Percentiles rank a stretch among this genome's conserved stretches.
Evolutionary conservation across 768 basidiomycete genomes (phyloP).

Genomic region (Rubroboletus pulcherrimus): DNA sequence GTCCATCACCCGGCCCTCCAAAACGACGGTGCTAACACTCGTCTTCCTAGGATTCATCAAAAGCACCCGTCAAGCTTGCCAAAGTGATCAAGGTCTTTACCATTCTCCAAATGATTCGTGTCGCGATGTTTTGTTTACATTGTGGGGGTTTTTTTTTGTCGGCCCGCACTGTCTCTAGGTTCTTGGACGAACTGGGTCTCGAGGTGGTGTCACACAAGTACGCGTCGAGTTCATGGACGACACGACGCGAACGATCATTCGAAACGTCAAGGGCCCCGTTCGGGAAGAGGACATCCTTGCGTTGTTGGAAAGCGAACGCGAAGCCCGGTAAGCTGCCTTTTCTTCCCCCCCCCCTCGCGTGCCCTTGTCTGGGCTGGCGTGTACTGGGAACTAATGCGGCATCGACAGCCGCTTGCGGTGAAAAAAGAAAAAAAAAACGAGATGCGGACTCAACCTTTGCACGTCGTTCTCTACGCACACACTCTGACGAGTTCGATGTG

Average conservation of each 20-base stretch:
- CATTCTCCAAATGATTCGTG: neutral
- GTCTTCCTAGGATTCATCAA: constrained; percentile 65
- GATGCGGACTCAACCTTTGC: neutral
- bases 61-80: constrained; percentile 94
- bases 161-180: constrained; percentile 48
- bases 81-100: constrained; percentile 86
- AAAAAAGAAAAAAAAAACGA: neutral
- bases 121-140: no score
- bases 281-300: constrained; percentile 95
- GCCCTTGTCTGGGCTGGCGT: no score
- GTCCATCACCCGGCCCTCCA: no score
- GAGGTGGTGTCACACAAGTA: constrained; percentile 99
- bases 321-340: constrained; percentile 72
- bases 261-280: constrained; percentile 98
- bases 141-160: no score
- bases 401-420: constrained; percentile 23
- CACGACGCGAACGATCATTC: constrained; percentile 90
- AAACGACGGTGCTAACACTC: neutral
- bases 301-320: constrained; percentile 96
- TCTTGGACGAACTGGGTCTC: constrained; percentile 96
- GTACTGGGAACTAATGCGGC: neutral
- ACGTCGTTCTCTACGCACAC: neutral
- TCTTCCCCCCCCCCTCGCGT: neutral
- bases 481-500: neutral
- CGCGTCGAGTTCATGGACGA: constrained; percentile 99